Base-by-base conservation (phyloP, 495 filamentous ascomycete genomes). In the Acidomyces sp. region DNA sequence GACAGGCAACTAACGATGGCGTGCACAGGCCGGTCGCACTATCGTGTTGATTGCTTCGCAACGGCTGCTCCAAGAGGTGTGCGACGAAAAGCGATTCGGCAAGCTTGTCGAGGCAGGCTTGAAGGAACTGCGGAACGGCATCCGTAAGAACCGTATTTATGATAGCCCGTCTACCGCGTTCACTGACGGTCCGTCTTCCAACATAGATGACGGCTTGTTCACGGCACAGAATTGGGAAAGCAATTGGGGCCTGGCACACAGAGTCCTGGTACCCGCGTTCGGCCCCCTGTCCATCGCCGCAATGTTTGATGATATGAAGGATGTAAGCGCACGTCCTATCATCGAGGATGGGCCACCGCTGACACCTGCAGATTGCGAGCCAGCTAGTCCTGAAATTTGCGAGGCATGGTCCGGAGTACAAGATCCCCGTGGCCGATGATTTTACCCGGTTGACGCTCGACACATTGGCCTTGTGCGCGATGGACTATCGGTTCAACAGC, bases 171-270 rank as follows among this genome's bases (percentile, higher is more conserved):
- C n/a, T n/a, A n/a, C n/a, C n/a, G n/a, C n/a, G n/a, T n/a, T n/a
- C n/a, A n/a, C n/a, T n/a, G n/a, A n/a, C n/a, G n/a, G n/a, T n/a
- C n/a, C n/a, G n/a, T n/a, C n/a, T n/a, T n/a, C n/a, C n/a, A n/a
- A n/a, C n/a, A n/a, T n/a, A n/a, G 60, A 71, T 25, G 75, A 82
- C 55, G 80, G 80, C 20, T 63, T 85, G 11, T 85, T 85, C 56
- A 82, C 77, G 0, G 79, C 79, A 0, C 56, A 63, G 12, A 48
- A 62, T 9, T 21, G 41, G 23, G 46, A 49, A 48, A 63, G 72
- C 35, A 75, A 74, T 40, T 86, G 80, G 81, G 71, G 60, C 0
- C 64, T 80, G 28, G 82, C 82, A 10, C 82, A 86, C 52, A 62
- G 82, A n/a, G 68, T 82, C 15, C 58, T 60, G 17, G 64, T 71